A percentile compares a stretch with the other conserved stretches of the same genome.
These are phyloP conservation scores for Mycena pura DNA, from an alignment of 768 basidiomycete species.

Conservation along the genomic window DNA sequence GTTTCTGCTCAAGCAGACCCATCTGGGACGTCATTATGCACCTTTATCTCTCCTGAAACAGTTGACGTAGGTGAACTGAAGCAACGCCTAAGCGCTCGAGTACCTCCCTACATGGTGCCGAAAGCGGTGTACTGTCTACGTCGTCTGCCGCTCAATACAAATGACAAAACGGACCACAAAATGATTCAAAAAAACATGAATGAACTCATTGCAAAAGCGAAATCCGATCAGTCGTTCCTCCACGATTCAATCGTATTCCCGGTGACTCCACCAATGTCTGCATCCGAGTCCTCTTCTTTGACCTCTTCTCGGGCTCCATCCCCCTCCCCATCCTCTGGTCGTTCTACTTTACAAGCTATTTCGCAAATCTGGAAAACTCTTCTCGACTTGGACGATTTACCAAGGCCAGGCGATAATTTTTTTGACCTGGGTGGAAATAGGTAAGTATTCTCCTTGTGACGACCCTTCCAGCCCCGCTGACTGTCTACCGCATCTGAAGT, in stretches of 20 bases:
- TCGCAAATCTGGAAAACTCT: not conserved
- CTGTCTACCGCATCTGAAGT: not conserved
- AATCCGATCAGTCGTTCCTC: no score
- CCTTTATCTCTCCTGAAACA: not conserved
- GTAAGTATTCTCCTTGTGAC: no score
- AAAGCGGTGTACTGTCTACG: not conserved
- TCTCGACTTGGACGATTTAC: not conserved
- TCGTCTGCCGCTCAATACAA: not conserved
- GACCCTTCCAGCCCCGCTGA: not conserved
- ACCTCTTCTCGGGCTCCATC: not conserved
- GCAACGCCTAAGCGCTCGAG: not conserved
- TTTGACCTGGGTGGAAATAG: not conserved
- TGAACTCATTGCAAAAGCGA: not conserved
- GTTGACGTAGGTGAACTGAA: not conserved
- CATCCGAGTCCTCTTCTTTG: no score
- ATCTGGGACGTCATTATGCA: not conserved
- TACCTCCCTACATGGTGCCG: not conserved
- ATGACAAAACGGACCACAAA: not conserved
- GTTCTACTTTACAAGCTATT: not conserved
- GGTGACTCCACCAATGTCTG: not conserved
- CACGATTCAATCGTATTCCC: not conserved
- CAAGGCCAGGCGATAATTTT: not conserved
- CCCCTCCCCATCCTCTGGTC: not conserved
- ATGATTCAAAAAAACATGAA: not conserved
- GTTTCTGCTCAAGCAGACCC: not conserved